Conservation (phyloP, 495 filamentous ascomycete genomes). For the Daldinia bambusicola region DNA sequence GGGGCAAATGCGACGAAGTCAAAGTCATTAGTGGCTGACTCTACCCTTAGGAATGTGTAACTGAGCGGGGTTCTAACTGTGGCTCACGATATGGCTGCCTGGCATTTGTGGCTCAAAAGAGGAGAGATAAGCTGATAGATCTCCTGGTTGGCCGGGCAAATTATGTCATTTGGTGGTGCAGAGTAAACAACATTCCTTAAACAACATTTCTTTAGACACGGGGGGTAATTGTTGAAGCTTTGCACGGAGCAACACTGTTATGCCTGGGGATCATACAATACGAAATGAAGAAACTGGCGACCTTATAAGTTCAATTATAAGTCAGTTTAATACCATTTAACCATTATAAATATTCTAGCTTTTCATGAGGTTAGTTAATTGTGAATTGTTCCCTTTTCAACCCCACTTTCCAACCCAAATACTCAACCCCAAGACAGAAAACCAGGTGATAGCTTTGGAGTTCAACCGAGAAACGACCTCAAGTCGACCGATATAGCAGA, state of each 20-base stretch:
- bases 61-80: neutral
- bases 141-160: slow-evolving; percentile 44
- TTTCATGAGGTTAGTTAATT: slow-evolving; percentile 36
- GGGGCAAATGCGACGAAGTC: too few species aligned
- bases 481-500: slow-evolving; percentile 42
- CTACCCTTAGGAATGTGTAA: too few species aligned
- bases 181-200: slow-evolving; percentile 17
- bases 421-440: slow-evolving; percentile 47
- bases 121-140: slow-evolving; percentile 3
- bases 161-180: slow-evolving; percentile 35
- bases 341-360: neutral
- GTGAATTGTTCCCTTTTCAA: neutral
- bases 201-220: slow-evolving; percentile 10
- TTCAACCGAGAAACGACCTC: slow-evolving; percentile 53
- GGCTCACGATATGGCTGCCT: slow-evolving; percentile 2
- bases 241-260: neutral
- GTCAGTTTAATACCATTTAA: neutral
- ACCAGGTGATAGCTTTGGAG: slow-evolving; percentile 48
- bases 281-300: neutral
- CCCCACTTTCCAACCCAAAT: slow-evolving; percentile 16
- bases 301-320: neutral
- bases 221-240: neutral
- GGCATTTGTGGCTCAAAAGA: neutral
- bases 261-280: slow-evolving; percentile 2
- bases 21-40: too few species aligned